Evolutionary conservation across 768 basidiomycete genomes (phyloP), one percentile per base, ranked within the genome.

Genomic region (Paxillus involutus): DNA sequence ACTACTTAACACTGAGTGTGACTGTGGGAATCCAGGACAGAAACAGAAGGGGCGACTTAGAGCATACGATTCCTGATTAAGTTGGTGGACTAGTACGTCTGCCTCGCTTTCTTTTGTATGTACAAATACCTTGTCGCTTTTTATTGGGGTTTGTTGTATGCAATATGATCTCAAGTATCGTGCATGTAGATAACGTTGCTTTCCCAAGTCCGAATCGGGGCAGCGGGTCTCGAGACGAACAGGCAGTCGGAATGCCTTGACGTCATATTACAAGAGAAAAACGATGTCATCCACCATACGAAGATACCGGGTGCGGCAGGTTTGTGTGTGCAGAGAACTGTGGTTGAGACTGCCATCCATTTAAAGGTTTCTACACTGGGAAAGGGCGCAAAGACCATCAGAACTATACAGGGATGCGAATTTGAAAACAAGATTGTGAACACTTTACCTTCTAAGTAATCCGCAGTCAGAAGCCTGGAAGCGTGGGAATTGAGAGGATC

Each of bases 401-500:
- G 59, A 13, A 49, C 21, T 16, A 35, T 9, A 29, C 16, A 30
- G 21, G 8, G 44, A 29, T 6, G n/a, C 39, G 14, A 14, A 52
- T 49, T 26, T 16, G 11, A 52, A 45, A 47, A 39, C 24, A 4
- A 2, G 29, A 17, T 21, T 21, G 24, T n/a, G n/a, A 11, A 46
- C 29, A n/a, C 21, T 29, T 65, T 62, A 84, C 85, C 75, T 71
- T 86, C 84, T 62, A 83, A 79, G 65, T 86, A 86, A 60, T 86
- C 85, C 43, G 85, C 85, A 30, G 83, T 84, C 51, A 84, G 60
- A 33, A 85, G 70, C 50, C 83, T 85, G 59, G 63, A 63, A 56
- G 32, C 44, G 33, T 10, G 30, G 21, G 16, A 11, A 16, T 32
- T 30, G 52, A 37, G 52, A 56, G 53, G 35, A 33, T 54, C 44